A percentile compares a stretch with the other conserved stretches of the same genome.
These are phyloP conservation scores for Salvia miltiorrhiza DNA, from an alignment of 257 asterid genomes.

Conservation along the genomic window DNA sequence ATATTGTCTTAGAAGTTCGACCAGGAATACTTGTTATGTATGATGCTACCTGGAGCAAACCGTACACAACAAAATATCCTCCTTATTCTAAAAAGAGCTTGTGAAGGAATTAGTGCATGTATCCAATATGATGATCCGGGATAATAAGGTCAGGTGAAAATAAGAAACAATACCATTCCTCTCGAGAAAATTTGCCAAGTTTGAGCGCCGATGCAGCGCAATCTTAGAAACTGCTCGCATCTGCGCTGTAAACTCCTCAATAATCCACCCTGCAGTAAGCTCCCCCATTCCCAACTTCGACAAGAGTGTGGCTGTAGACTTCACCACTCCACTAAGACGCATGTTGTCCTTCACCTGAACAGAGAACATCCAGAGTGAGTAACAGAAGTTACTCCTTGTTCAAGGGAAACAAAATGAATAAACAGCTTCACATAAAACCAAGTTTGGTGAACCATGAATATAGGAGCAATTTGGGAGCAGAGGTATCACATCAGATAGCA, in stretches of 20 bases:
- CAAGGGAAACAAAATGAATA: background rate
- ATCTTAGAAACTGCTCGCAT: slow-evolving; percentile 98
- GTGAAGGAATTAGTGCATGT: background rate
- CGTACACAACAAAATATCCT: background rate
- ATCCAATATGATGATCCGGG: background rate
- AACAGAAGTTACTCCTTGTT: background rate
- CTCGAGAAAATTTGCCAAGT: slow-evolving; percentile 85
- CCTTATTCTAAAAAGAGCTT: background rate
- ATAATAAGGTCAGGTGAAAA: background rate
- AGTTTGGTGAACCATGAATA: slow-evolving; percentile 11
- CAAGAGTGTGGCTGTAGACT: slow-evolving; percentile 68
- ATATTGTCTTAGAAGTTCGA: slow-evolving; percentile 1
- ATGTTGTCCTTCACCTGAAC: slow-evolving; percentile 80
- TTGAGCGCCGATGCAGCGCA: slow-evolving; percentile 85
- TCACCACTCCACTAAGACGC: slow-evolving; percentile 94
- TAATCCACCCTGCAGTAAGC: slow-evolving; percentile 77
- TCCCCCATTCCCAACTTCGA: slow-evolving; percentile 85
- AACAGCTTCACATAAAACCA: slow-evolving; percentile 7
- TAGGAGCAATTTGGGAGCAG: background rate
- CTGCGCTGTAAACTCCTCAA: slow-evolving; percentile 89
- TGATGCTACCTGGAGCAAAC: slow-evolving; percentile 1
- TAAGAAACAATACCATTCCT: slow-evolving; percentile 50
- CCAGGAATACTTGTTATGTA: background rate
- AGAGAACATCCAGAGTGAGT: slow-evolving; percentile 19
- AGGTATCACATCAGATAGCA: slow-evolving; percentile 7